Evolutionary conservation across 257 asterid species (phyloP).

Genomic region (Nicotiana noctiflora): DNA sequence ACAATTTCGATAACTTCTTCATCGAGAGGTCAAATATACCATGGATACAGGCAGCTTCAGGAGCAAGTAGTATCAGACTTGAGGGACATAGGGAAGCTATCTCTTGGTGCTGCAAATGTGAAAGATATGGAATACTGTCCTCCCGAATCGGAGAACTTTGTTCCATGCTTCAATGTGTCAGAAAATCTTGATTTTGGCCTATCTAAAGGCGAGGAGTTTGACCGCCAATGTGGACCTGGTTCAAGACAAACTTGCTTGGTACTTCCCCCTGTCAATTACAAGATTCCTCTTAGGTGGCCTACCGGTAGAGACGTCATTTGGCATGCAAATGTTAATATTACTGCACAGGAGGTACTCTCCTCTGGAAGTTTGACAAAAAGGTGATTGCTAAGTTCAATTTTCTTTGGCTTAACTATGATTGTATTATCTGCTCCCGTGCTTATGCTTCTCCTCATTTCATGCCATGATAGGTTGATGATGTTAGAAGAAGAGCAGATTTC

Average conservation of each 20-base stretch:
- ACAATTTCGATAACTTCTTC: slow-evolving; percentile 68
- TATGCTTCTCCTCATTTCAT: slow-evolving; percentile 5
- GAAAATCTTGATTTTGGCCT: slow-evolving; percentile 67
- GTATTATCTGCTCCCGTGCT: not conserved
- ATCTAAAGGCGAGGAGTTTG: slow-evolving; percentile 58
- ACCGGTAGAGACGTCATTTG: slow-evolving; percentile 92
- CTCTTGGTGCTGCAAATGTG: slow-evolving; percentile 53
- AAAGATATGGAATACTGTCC: slow-evolving; percentile 79
- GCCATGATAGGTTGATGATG: slow-evolving; percentile 86
- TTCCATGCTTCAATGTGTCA: slow-evolving; percentile 84
- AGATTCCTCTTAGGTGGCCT: slow-evolving; percentile 91
- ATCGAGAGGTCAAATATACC: slow-evolving; percentile 65
- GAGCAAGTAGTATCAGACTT: slow-evolving; percentile 78
- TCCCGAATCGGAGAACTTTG: slow-evolving; percentile 66
- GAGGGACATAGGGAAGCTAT: slow-evolving; percentile 82
- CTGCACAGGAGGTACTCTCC: slow-evolving; percentile 92
- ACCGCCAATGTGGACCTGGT: slow-evolving; percentile 56
- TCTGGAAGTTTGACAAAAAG: slow-evolving; percentile 96
- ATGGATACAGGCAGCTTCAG: slow-evolving; percentile 79
- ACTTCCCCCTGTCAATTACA: slow-evolving; percentile 74
- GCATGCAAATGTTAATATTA: slow-evolving; percentile 94
- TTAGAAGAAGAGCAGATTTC: slow-evolving; percentile 97
- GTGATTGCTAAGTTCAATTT: slow-evolving; percentile 33
- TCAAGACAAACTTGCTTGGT: slow-evolving; percentile 73
- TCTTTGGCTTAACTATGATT: slow-evolving; percentile 7